Percentiles rank a stretch among this genome's conserved stretches.
Conservation (phyloP, 192 early-diverging fungal genomes). For the Phycomyces blakesleeanus region DNA sequence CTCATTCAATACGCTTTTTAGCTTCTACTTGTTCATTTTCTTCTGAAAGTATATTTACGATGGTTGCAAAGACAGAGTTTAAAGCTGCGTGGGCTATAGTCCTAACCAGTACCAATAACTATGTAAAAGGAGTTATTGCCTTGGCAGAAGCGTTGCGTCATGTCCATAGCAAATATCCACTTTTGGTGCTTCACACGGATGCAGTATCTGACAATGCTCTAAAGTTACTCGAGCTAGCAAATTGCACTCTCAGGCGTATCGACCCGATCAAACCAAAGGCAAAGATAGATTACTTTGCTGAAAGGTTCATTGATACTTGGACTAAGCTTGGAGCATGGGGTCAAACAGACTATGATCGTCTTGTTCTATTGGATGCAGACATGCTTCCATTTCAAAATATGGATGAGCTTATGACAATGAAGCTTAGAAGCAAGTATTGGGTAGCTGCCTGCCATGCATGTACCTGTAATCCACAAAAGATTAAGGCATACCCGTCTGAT, state of each 20-base stretch:
- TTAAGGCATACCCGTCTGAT: constrained; percentile 33
- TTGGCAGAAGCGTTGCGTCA: constrained; percentile 15
- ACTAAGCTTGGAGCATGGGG: constrained; percentile 72
- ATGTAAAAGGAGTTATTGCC: constrained; percentile 19
- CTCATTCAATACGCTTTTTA: too few relatives aligned
- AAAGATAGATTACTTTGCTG: constrained; percentile 18
- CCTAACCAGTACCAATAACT: constrained; percentile 18
- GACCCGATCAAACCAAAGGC: constrained; percentile 19
- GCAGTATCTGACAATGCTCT: constrained; percentile 3
- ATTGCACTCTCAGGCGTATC: constrained; percentile 13
- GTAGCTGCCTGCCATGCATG: constrained; percentile 46
- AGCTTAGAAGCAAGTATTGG: constrained; percentile 22
- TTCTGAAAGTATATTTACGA: too few relatives aligned
- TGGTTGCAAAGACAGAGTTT: neutral
- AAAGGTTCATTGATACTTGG: constrained; percentile 36
- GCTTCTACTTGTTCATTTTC: too few relatives aligned
- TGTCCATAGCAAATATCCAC: constrained; percentile 28
- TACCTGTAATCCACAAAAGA: constrained; percentile 43
- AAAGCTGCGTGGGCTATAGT: constrained; percentile 25
- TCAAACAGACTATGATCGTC: constrained; percentile 46
- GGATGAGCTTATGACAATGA: constrained; percentile 59
- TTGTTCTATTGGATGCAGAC: constrained; percentile 71
- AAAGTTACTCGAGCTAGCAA: constrained; percentile 1
- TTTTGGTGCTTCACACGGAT: constrained; percentile 32
- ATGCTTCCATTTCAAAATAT: constrained; percentile 59